A percentile compares a stretch with the other conserved stretches of the same genome.
Conservation (phyloP, 1,139 yeast species). For the Blastobotrys illinoisensis region DNA sequence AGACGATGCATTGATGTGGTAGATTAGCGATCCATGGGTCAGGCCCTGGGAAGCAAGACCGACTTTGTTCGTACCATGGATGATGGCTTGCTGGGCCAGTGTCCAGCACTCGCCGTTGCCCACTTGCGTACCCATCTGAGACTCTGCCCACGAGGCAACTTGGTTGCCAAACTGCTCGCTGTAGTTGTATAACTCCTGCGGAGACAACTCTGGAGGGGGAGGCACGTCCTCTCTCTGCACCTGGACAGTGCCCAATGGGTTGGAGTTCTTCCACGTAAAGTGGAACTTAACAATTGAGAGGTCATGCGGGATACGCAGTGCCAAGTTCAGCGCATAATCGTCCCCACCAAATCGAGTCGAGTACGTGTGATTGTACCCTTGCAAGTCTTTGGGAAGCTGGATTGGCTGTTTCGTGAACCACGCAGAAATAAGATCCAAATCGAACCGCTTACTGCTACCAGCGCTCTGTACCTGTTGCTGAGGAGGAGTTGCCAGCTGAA, state of each 20-base stretch:
- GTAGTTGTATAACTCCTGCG: conserved; percentile 33
- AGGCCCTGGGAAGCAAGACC: conserved; percentile 54
- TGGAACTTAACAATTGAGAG: conserved; percentile 44
- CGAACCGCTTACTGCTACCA: conserved; percentile 15
- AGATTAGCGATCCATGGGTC: conserved; percentile 55
- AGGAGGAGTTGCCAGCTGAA: conserved; percentile 1
- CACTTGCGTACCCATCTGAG: conserved; percentile 48
- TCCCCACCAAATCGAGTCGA: conserved; percentile 16
- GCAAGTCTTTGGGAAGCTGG: conserved; percentile 25
- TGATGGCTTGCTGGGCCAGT: conserved; percentile 58
- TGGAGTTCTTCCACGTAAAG: conserved; percentile 41
- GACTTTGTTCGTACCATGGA: conserved; percentile 54
- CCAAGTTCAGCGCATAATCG: conserved; percentile 21
- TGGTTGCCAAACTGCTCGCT: conserved; percentile 36
- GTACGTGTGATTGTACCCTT: conserved; percentile 20
- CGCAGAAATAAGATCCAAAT: conserved; percentile 22
- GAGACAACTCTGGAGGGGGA: conserved; percentile 46
- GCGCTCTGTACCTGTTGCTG: not conserved
- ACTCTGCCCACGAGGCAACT: conserved; percentile 62
- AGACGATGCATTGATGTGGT: conserved; percentile 31
- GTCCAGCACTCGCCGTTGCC: conserved; percentile 82
- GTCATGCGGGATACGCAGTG: conserved; percentile 44
- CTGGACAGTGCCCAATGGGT: conserved; percentile 28
- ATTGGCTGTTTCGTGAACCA: conserved; percentile 24
- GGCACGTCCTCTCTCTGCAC: conserved; percentile 42